Base-by-base conservation (phyloP, 345 rosid genomes). In the Eucalyptus dawsonii region DNA sequence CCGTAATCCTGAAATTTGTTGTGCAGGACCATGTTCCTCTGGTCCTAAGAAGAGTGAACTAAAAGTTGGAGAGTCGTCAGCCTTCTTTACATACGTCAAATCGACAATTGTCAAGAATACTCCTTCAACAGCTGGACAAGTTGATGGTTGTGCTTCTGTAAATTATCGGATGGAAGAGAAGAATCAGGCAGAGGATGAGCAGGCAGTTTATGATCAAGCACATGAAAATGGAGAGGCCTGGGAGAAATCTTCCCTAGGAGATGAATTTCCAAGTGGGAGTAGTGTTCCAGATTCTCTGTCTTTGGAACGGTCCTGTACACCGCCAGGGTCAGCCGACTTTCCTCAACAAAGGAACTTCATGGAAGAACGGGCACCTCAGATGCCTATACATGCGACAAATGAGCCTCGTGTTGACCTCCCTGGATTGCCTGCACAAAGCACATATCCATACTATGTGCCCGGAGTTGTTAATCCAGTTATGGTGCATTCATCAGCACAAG, bases 41-140 rank as follows among this genome's bases (percentile, higher is more conserved):
- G 95, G 92, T 44, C 99, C 99, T 53, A 97, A 92, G 94, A 97
- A 95, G 92, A 95, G 97, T 90, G 93, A 95, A 90, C 93, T 95
- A 87, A 93, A 92, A 93, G 93, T 95, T 87, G 99, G 99, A 14
- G 98, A 93, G 91, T 98, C 99, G 8, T 98, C 99, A 21, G 99
- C 99, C 88, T 98, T 98, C 94, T 97, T 97, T 88, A 95, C 98
- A 72, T 98, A 98, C 31, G 98, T 95, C 69, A 98, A 97, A 91
- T 94, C 98, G 50, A 91, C 90, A 90, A 92, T 93, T 58, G 88
- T 87, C 8, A 95, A 90, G 89, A 92, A 44, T 76, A 90, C n/a
- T 89, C 51, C 91, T 86, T 89, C 88, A 50, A 92, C 89, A 51
- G 45, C 83, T 88, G 87, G 90, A 25, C 87, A 45, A 86, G 72